Evolutionary conservation across 805 yeast genomes (phyloP), one percentile per base, ranked within the genome.

Genomic region (Teunomyces atbi): DNA sequence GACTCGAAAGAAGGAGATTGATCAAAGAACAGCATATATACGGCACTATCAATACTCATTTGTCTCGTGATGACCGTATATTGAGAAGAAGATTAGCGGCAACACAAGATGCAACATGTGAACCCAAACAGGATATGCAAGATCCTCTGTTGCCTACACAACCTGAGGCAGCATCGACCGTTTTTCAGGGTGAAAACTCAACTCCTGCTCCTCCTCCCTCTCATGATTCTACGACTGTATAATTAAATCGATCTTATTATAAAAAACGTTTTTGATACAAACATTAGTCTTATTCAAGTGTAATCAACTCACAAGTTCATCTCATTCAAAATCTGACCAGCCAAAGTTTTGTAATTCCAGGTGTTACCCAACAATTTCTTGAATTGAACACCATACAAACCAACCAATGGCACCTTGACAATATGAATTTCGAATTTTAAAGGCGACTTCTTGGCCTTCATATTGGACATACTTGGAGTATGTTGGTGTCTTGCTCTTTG

Each of bases 341-440:
- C 97, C 60, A 91, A 73, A 7, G 90, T 84, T 71, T 92, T 91
- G 69, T 91, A 91, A 69, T 86, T 81, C 97, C 97, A 91, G 1
- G 96, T 89, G 63, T 92, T 90, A 59, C 98, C 98, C 47, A 87
- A 78, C 26, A 91, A 77, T 63, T 91, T 91, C 75, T 92, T 92
- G 73, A 91, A 90, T 64, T 92, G 97, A 41, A 91, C 91, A 66
- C 98, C 98, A 54, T 86, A 90, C 49, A 92, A 73, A 4, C 95
- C 89, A 45, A 91, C 86, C 54, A 91, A 76, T 39, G 96, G 96
- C 41, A 91, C 95, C 62, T 90, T 90, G 34, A 91, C 97, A 52
- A 91, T 83, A 62, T 87, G 90, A 51, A 92, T 87, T 62, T 92
- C 97, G 66, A 91, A 91, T 59, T 86, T 83, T 59, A 92, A 75